Evolutionary conservation across 345 rosid genomes (phyloP), one percentile per base, ranked within the genome.

Genomic region (Eucalyptus erythrocorys): DNA sequence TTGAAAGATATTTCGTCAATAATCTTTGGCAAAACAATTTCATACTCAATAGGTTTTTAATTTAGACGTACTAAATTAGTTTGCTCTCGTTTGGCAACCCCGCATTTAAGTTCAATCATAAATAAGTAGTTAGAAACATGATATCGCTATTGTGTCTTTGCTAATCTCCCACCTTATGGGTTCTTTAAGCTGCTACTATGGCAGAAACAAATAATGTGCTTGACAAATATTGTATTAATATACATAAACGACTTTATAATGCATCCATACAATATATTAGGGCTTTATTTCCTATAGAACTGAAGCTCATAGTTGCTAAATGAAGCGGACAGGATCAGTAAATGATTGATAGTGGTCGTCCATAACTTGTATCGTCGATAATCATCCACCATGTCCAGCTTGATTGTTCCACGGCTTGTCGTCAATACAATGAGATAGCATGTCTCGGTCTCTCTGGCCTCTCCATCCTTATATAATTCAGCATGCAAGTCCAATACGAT

Each of bases 311-410:
- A 92, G 43, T 95, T 95, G 86, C 92, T 49, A 57, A 88, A 88
- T 68, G 98, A 93, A 91, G 94, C 71, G 76, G 97, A 96, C 88
- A 95, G 92, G 90, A 89, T 89, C 84, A 98, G 97, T 96, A 98
- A 92, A 87, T 92, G 96, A 87, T 92, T 92, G 89, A 96, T 93
- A 53, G 99, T 90, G 6, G 93, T 87, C 24, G 97, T 95, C 99
- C 99, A 96, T 50, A 88, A 93, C 92, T 92, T 95, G 92, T 95
- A 97, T 24, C 89, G 93, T 93, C 87, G 89, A 90, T 92, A 92
- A 91, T 98, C 97, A 80, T 95, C 98, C 5, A 90, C 95, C 97
- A 96, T 94, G 95, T 98, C 99, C 45, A 98, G 91, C 89, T 98
- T 98, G 24, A 94, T 91, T 32, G 91, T 90, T 86, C 98, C 99